Evolutionary conservation across 2,329 filamentous ascomycete genomes (phyloP).

Genomic region (Coniochaeta ligniaria): DNA sequence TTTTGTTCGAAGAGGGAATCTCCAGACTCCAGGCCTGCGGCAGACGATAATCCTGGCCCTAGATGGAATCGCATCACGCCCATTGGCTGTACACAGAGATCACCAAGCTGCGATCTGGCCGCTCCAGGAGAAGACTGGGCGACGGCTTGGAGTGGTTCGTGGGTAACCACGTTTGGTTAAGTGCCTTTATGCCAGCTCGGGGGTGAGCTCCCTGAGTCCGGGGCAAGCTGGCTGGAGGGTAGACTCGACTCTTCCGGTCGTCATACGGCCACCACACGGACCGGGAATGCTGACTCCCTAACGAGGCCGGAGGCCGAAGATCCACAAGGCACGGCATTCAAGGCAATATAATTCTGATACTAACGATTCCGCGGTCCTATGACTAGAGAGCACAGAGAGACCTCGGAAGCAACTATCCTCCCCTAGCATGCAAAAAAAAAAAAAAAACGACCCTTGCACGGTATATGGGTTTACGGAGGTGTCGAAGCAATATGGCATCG

Average conservation of each 20-base stretch:
- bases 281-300: background rate
- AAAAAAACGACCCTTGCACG: background rate
- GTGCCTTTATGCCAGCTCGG: conserved; percentile 7
- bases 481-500: background rate
- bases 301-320: background rate
- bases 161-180: background rate
- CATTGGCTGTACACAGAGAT: conserved; percentile 9
- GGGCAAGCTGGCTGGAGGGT: background rate
- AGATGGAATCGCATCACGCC: conserved; percentile 9
- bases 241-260: background rate
- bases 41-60: background rate
- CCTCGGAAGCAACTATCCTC: background rate
- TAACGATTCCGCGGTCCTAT: background rate
- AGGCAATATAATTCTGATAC: background rate
- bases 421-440: background rate
- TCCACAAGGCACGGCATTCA: background rate
- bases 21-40: background rate
- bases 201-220: conserved; percentile 2
- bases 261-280: background rate
- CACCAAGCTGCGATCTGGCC: background rate
- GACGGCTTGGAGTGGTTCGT: background rate
- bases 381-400: background rate
- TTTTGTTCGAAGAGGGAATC: conserved; percentile 6
- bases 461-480: background rate
- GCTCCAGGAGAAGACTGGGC: background rate